Conservation (phyloP, 2,329 filamentous ascomycete species). For the Venturia asperata region DNA sequence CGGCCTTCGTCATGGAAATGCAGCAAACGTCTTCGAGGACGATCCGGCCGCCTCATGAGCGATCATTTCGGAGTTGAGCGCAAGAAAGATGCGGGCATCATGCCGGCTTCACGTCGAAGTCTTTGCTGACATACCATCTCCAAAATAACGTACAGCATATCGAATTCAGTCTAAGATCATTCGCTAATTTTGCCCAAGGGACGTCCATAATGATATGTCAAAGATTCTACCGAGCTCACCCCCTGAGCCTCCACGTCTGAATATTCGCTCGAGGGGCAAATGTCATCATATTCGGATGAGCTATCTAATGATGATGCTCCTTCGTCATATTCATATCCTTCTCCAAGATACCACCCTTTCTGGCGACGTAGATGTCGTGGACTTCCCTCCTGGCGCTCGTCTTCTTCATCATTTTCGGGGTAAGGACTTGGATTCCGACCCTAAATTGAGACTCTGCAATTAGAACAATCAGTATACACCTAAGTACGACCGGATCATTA, state of each 20-base stretch:
- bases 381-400: background rate
- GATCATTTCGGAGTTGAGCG: background rate
- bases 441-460: slow-evolving; percentile 5
- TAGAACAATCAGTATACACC: slow-evolving; percentile 3
- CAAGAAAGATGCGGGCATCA: background rate
- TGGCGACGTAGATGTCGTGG: background rate
- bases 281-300: background rate
- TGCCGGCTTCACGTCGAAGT: background rate
- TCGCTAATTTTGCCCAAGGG: background rate
- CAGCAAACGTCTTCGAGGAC: background rate
- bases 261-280: background rate
- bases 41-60: background rate
- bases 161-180: background rate
- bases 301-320: background rate
- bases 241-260: background rate
- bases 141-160: background rate
- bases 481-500: background rate
- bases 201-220: background rate
- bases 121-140: background rate
- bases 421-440: background rate
- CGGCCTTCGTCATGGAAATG: background rate
- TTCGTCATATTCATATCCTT: background rate
- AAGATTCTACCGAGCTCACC: slow-evolving; percentile 1
- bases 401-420: background rate
- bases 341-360: slow-evolving; percentile 9